Base-by-base conservation (phyloP, 192 early-diverging fungal species). In the Coemansia sp. region DNA sequence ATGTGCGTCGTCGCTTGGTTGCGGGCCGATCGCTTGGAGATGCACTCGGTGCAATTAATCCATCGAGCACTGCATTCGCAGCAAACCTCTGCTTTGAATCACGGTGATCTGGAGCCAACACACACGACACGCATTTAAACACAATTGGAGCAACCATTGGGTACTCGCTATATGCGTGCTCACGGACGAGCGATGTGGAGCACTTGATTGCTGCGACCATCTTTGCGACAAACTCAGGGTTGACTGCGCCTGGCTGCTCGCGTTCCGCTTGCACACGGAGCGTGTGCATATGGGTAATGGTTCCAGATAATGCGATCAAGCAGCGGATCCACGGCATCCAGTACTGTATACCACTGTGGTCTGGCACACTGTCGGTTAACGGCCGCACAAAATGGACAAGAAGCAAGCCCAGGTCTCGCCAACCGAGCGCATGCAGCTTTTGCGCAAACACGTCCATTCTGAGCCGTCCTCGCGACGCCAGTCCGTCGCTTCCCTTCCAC, bases 341-440 rank as follows among this genome's bases (percentile, higher is more conserved):
- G 9, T 9, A 47, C 25, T 22, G 10, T 1, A 0, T 42, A n/a
- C 10, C 12, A 21, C 14, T 38, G 19, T 21, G 40, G 7, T 2
- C 53, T 4, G 53, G 28, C 28, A 19, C 25, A 5, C 20, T 25
- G 23, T 54, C 44, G 12, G 46, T 23, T 3, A 74, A 23, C 3
- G 51, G 57, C 57, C 37, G 50, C 5, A 55, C 28, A 5, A 78
- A 58, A 31, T 58, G 69, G 2, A 49, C 75, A 0, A 78, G 66
- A 0, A 78, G 62, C 25, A 64, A 31, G 0, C 75, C 75, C 12
- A 78, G 69, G 19, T 60, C 65, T 17, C 75, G 75, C 75, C 75
- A 78, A 11, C 22, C 38, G 3, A 72, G 69, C 4, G 28, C 7
- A 4, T 20, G 21, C 14, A 78, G 51, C 38, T n/a, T 5, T 17